These are phyloP conservation scores for Prosopis cineraria DNA, from an alignment of 306 rosid species.

Conservation along the genomic window DNA sequence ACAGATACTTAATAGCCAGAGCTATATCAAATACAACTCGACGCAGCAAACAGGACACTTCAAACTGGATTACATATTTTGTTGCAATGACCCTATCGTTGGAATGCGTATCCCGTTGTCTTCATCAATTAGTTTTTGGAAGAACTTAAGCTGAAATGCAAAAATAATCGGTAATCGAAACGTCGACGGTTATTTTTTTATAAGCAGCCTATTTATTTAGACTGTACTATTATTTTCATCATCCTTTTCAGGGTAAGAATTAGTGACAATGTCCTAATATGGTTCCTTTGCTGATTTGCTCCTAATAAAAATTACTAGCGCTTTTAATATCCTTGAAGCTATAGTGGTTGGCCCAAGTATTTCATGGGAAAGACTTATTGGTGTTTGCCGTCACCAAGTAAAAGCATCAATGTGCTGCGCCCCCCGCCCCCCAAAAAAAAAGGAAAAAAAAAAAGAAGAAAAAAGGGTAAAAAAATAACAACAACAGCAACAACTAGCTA, in stretches of 20 bases:
- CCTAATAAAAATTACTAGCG: background rate
- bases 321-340: background rate
- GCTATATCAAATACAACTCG: background rate
- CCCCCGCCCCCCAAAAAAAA: no score
- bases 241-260: constrained; percentile 6
- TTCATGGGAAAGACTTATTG: background rate
- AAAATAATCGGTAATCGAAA: constrained; percentile 8
- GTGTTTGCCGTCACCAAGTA: background rate
- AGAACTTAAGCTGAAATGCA: constrained; percentile 2
- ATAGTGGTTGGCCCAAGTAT: background rate
- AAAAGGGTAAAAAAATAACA: no score
- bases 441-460: no score
- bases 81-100: background rate
- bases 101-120: background rate
- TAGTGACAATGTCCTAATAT: background rate
- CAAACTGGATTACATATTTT: background rate
- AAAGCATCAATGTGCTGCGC: background rate
- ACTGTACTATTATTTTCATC: constrained; percentile 5
- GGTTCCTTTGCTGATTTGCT: background rate
- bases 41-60: background rate
- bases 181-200: constrained; percentile 16
- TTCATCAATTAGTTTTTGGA: constrained; percentile 12
- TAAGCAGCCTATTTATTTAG: background rate
- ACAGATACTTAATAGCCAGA: background rate
- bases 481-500: background rate